phyloP scores from a whole-genome alignment of 1,284 basidiomycete genomes.

The Sphaerobolus stellatus region DNA sequence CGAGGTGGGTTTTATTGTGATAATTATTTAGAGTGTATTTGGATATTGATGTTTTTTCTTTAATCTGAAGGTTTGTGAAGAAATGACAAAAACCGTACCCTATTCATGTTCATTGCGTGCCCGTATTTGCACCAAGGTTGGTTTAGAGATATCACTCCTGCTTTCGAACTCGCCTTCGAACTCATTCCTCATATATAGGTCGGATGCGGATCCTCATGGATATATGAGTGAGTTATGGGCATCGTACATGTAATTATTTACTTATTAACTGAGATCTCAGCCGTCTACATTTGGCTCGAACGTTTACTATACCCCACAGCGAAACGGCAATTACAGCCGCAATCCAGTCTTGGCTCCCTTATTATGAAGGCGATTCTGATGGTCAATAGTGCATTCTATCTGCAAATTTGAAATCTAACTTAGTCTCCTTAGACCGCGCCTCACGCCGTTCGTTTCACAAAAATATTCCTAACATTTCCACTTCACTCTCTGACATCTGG shows the following conservation, averaged over 20 bases:
- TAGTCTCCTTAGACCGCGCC: neutral
- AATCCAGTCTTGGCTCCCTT: conserved; percentile 9
- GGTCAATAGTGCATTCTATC: neutral
- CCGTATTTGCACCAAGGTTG: no score
- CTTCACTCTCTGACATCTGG: neutral
- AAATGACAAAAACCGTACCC: neutral
- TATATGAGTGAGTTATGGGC: no score
- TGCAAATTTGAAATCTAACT: no score
- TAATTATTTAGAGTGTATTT: neutral
- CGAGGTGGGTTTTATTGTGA: conserved; percentile 45
- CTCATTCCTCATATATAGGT: no score
- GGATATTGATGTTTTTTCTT: neutral
- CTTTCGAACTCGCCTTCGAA: no score
- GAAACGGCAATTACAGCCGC: neutral
- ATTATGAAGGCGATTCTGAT: neutral
- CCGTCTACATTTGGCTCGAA: no score
- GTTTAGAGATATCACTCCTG: no score
- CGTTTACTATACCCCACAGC: neutral
- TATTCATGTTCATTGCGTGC: conserved; percentile 5
- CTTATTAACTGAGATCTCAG: no score
- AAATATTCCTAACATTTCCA: neutral
- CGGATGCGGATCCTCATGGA: no score
- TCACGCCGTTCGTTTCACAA: neutral
- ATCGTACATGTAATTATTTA: no score
- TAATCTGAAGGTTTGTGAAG: conserved; percentile 1